Percentiles rank a stretch among this genome's conserved stretches.
These are phyloP conservation scores for Lactarius sp. DNA, from an alignment of 768 basidiomycete species.

Conservation along the genomic window DNA sequence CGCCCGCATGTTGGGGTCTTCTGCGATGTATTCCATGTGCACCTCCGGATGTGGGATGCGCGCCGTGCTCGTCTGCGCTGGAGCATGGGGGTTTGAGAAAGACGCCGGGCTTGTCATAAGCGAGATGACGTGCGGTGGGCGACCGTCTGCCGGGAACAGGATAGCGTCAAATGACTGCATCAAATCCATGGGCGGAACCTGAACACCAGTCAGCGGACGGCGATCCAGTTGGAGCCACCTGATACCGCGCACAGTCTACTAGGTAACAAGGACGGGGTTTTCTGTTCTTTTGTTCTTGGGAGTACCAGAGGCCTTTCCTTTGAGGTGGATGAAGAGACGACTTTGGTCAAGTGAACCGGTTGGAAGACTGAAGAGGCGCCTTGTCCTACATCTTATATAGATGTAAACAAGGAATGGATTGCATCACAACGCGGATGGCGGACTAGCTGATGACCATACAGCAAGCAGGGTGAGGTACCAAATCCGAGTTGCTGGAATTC, in stretches of 20 bases:
- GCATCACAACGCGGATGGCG: conserved; percentile 16
- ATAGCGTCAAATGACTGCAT: conserved; percentile 62
- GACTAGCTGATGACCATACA: conserved; percentile 16
- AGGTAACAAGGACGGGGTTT: background rate
- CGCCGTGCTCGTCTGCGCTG: conserved; percentile 33
- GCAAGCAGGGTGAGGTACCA: background rate
- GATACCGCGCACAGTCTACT: conserved; percentile 3
- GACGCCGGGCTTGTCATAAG: conserved; percentile 63
- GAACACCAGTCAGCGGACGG: conserved; percentile 22
- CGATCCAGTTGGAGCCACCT: conserved; percentile 9
- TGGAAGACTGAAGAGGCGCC: conserved; percentile 8
- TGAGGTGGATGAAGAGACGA: background rate
- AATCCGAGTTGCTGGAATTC: conserved; percentile 3
- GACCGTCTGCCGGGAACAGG: conserved; percentile 76
- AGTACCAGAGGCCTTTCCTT: background rate
- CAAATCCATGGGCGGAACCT: conserved; percentile 50
- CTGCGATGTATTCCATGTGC: conserved; percentile 82
- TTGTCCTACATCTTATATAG: conserved; percentile 23
- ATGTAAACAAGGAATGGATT: conserved; percentile 6
- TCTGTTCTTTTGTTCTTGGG: background rate
- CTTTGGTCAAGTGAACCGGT: background rate
- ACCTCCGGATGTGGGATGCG: conserved; percentile 81
- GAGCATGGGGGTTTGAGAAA: conserved; percentile 23
- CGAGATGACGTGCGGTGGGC: conserved; percentile 64
- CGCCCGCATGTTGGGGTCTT: conserved; percentile 57